phyloP scores from a whole-genome alignment of 352 stramenopile genomes.

The Pythium insidiosum region DNA sequence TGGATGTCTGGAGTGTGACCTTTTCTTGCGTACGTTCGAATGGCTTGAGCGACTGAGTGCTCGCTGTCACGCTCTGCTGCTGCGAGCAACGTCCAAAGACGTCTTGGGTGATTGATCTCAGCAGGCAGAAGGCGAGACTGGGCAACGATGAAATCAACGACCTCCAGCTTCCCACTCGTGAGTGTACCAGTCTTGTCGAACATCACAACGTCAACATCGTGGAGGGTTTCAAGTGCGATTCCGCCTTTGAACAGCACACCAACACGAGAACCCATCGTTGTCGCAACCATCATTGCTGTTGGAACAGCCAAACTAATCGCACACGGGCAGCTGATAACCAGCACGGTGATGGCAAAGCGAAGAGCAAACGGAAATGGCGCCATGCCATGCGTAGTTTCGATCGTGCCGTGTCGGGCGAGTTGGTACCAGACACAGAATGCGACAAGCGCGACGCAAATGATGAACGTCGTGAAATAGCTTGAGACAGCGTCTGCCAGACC shows the following conservation, averaged over 20 bases:
- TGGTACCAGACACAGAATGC: constrained; percentile 77
- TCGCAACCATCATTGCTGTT: constrained; percentile 74
- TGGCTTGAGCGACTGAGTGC: constrained; percentile 52
- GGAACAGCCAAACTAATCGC: constrained; percentile 69
- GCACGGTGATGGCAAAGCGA: constrained; percentile 71
- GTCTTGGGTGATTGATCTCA: background rate
- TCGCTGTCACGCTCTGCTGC: constrained; percentile 52
- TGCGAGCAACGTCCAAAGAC: constrained; percentile 36
- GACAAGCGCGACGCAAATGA: constrained; percentile 42
- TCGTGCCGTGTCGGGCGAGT: constrained; percentile 24
- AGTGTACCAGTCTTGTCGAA: constrained; percentile 82
- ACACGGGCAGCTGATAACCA: constrained; percentile 74
- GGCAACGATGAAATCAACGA: constrained; percentile 23
- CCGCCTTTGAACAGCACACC: constrained; percentile 80
- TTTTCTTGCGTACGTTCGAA: constrained; percentile 32
- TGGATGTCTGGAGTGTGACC: constrained; percentile 16
- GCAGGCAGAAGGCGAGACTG: constrained; percentile 1
- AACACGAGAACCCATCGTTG: constrained; percentile 66
- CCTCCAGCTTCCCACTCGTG: constrained; percentile 43
- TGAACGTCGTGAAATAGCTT: constrained; percentile 70
- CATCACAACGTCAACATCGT: constrained; percentile 60
- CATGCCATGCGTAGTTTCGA: constrained; percentile 39
- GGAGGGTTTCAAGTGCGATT: constrained; percentile 53
- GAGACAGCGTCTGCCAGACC: constrained; percentile 57
- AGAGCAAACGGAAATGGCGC: constrained; percentile 59